Percentiles rank a stretch among this genome's conserved stretches.
phyloP scores from a whole-genome alignment of 495 filamentous ascomycete species.

The Daldinia decipiens region DNA sequence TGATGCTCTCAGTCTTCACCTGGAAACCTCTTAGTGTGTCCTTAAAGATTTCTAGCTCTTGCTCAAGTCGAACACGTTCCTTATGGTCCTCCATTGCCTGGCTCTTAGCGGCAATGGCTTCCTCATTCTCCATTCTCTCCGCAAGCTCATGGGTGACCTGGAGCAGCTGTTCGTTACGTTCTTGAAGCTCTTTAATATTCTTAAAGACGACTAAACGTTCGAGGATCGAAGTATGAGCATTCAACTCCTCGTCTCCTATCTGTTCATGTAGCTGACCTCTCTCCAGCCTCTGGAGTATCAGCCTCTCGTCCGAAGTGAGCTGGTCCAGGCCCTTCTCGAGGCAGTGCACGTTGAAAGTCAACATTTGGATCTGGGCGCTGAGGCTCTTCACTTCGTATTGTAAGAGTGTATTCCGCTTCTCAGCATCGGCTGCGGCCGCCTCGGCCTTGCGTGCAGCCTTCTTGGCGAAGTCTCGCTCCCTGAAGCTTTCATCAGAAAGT shows the following conservation, averaged over 20 bases:
- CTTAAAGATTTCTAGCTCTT: slow-evolving; percentile 67
- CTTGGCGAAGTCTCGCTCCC: slow-evolving; percentile 66
- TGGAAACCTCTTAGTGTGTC: slow-evolving; percentile 81
- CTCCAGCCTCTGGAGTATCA: slow-evolving; percentile 76
- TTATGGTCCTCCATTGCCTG: slow-evolving; percentile 76
- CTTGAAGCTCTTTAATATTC: slow-evolving; percentile 83
- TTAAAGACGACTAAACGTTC: slow-evolving; percentile 84
- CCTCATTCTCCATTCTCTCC: slow-evolving; percentile 89
- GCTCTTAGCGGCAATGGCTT: slow-evolving; percentile 74
- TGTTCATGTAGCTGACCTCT: slow-evolving; percentile 70
- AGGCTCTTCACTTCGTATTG: slow-evolving; percentile 91
- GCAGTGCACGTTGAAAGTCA: slow-evolving; percentile 83
- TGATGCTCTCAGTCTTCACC: slow-evolving; percentile 87
- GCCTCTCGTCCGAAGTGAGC: slow-evolving; percentile 70
- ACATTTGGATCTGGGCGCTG: slow-evolving; percentile 85
- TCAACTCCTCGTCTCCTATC: slow-evolving; percentile 73
- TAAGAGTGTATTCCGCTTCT: slow-evolving; percentile 79
- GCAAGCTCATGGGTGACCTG: slow-evolving; percentile 83
- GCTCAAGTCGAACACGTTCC: slow-evolving; percentile 74
- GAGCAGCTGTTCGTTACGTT: slow-evolving; percentile 85
- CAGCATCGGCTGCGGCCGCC: slow-evolving; percentile 72
- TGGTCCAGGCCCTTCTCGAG: slow-evolving; percentile 80
- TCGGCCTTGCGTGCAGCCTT: slow-evolving; percentile 77
- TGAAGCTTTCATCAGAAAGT: slow-evolving; percentile 67
- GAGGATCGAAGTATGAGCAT: slow-evolving; percentile 88